These are phyloP conservation scores for Plasmodium coatneyi DNA, from an alignment of 169 alveolate species.

Conservation along the genomic window DNA sequence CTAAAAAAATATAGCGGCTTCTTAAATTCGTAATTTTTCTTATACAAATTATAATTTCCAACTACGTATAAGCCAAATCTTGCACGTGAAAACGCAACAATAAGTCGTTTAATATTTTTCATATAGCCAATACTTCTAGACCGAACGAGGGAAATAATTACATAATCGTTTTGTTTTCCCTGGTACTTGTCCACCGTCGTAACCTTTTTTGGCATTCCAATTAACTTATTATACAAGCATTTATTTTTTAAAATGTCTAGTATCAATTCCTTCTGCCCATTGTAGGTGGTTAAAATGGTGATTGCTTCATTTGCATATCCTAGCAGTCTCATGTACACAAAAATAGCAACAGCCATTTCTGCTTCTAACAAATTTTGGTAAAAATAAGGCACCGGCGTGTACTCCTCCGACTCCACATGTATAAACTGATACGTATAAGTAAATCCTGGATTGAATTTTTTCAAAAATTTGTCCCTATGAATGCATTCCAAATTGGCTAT, in stretches of 20 bases:
- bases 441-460: conserved; percentile 76
- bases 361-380: conserved; percentile 95
- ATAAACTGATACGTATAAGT: conserved; percentile 88
- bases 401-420: conserved; percentile 91
- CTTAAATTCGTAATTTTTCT: conserved; percentile 74
- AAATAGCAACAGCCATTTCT: conserved; percentile 92
- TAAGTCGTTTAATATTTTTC: conserved; percentile 93
- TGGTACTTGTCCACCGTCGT: conserved; percentile 93
- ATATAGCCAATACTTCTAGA: conserved; percentile 90
- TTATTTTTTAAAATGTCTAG: conserved; percentile 86
- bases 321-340: conserved; percentile 92
- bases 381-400: conserved; percentile 90
- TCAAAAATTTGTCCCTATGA: conserved; percentile 45
- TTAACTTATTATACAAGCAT: conserved; percentile 87
- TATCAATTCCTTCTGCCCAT: conserved; percentile 93
- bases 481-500: conserved; percentile 43
- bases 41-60: conserved; percentile 81
- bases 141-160: conserved; percentile 92
- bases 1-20: conserved; percentile 58
- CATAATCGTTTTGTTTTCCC: conserved; percentile 93
- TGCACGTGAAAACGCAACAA: conserved; percentile 96
- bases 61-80: conserved; percentile 91
- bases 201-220: conserved; percentile 84
- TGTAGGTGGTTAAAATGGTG: conserved; percentile 91
- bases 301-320: conserved; percentile 90